Evolutionary conservation across 2,329 filamentous ascomycete genomes (phyloP).

Genomic region (Penicillium digitatum): DNA sequence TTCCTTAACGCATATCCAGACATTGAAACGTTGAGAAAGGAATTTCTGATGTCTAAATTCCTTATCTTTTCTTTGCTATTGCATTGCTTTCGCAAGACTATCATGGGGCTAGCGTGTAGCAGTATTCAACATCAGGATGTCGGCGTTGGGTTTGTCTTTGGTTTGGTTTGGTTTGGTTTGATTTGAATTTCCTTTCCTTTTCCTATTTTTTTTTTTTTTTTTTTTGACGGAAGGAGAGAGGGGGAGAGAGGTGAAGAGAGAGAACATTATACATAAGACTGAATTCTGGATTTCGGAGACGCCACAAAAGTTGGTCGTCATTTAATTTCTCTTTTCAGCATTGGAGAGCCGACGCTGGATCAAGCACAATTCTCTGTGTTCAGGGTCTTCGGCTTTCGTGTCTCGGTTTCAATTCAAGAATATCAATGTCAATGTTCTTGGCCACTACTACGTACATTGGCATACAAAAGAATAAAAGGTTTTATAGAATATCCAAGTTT

Average conservation of each 20-base stretch:
- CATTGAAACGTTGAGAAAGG: not conserved
- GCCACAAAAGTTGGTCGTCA: constrained; percentile 15
- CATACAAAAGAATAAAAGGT: not conserved
- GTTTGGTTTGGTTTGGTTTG: too few relatives aligned
- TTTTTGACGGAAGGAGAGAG: not conserved
- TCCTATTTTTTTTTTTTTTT: not conserved
- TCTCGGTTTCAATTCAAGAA: not conserved
- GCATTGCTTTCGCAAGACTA: not conserved
- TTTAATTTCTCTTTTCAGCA: constrained; percentile 26
- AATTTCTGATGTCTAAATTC: not conserved
- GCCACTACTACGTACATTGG: not conserved
- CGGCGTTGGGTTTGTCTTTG: constrained; percentile 21
- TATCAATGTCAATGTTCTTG: not conserved
- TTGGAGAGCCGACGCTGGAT: constrained; percentile 8
- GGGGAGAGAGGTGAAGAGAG: not conserved
- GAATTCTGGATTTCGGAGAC: not conserved
- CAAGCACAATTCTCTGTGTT: not conserved
- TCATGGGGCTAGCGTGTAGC: constrained; percentile 1
- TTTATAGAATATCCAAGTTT: not conserved
- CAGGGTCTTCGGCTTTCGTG: not conserved
- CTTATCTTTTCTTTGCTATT: not conserved
- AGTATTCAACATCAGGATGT: constrained; percentile 13
- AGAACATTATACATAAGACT: not conserved
- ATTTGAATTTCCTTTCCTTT: too few relatives aligned
- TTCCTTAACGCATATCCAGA: not conserved